These are phyloP conservation scores for Paraconiothyrium sp. DNA, from an alignment of 2,329 filamentous ascomycete species.

Conservation along the genomic window DNA sequence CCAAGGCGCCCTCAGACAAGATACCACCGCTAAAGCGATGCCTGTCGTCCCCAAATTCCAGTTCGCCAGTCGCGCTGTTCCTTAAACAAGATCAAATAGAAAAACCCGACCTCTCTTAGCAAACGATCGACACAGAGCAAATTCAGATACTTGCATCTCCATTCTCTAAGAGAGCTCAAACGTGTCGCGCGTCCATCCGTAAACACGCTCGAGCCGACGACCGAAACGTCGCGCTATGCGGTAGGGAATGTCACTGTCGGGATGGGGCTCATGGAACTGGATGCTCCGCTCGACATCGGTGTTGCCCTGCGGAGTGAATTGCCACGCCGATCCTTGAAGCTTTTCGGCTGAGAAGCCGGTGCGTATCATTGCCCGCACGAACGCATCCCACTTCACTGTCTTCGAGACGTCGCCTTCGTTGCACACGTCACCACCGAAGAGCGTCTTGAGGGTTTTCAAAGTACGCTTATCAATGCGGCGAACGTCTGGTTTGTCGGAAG, in stretches of 20 bases:
- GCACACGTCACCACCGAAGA: not conserved
- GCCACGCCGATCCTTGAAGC: slow-evolving; percentile 69
- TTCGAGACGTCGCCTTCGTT: slow-evolving; percentile 49
- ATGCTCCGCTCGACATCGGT: slow-evolving; percentile 60
- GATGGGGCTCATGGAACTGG: slow-evolving; percentile 69
- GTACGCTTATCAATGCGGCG: not conserved
- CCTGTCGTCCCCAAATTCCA: not conserved
- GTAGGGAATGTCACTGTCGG: slow-evolving; percentile 61
- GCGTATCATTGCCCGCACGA: slow-evolving; percentile 61
- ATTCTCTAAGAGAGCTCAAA: not conserved
- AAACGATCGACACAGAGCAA: not conserved
- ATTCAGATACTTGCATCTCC: not conserved
- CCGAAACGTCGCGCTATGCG: slow-evolving; percentile 52
- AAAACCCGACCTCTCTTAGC: not conserved
- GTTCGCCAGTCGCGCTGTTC: too few species aligned
- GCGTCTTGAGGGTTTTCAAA: not conserved
- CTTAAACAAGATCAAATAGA: too few species aligned
- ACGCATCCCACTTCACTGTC: slow-evolving; percentile 61
- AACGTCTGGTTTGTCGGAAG: not conserved
- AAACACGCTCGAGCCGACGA: not conserved
- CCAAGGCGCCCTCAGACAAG: not conserved
- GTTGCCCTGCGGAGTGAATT: slow-evolving; percentile 58
- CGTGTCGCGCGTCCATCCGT: not conserved
- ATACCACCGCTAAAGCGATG: not conserved
- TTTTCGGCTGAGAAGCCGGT: slow-evolving; percentile 64